A percentile compares a stretch with the other conserved stretches of the same genome.
Evolutionary conservation across 2,329 filamentous ascomycete species (phyloP).

Genomic region (Aurifilum marmelostoma): DNA sequence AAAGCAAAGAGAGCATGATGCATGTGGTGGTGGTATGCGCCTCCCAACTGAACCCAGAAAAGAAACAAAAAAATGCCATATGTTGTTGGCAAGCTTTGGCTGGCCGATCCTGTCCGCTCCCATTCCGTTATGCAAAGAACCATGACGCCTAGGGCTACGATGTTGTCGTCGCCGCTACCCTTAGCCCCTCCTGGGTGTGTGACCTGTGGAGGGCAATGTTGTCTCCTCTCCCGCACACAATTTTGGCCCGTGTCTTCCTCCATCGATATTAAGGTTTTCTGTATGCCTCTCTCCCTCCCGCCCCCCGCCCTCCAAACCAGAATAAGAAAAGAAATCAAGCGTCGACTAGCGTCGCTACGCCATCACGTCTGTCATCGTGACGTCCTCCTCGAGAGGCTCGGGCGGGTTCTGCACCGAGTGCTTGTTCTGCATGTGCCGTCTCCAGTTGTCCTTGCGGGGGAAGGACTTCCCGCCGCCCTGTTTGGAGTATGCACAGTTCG

Average conservation of each 20-base stretch:
- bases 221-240: neutral
- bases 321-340: neutral
- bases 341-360: neutral
- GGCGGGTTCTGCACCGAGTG: slow-evolving; percentile 51
- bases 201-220: neutral
- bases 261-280: neutral
- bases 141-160: neutral
- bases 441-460: slow-evolving; percentile 66
- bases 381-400: slow-evolving; percentile 46
- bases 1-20: neutral
- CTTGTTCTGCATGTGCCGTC: slow-evolving; percentile 64
- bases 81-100: neutral
- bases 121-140: neutral
- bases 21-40: neutral
- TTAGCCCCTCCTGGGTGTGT: neutral
- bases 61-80: neutral
- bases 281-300: too few relatives aligned
- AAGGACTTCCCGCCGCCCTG: slow-evolving; percentile 58
- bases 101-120: neutral
- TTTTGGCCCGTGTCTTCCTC: neutral
- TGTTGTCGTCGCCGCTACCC: neutral
- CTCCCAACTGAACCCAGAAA: neutral
- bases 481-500: slow-evolving; percentile 59
- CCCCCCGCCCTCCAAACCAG: too few relatives aligned
- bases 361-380: slow-evolving; percentile 32